Percentiles rank a stretch among this genome's conserved stretches.
Conservation (phyloP, 2,329 filamentous ascomycete genomes). For the Colletotrichum sp. region DNA sequence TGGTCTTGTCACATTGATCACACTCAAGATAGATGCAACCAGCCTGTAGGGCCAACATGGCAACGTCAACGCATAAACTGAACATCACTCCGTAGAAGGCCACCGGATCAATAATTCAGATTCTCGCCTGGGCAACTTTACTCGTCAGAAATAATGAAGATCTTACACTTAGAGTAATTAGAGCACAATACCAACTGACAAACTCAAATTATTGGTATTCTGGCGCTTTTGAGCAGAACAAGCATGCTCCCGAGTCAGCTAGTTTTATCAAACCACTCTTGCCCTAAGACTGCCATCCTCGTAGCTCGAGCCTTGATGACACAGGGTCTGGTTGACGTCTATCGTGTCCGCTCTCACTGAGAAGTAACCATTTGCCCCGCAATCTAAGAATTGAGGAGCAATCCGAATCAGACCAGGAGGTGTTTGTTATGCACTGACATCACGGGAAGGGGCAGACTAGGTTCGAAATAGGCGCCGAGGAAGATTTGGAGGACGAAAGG, state of each 20-base stretch:
- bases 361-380: too few relatives aligned
- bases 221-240: not conserved
- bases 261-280: not conserved
- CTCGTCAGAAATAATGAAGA: not conserved
- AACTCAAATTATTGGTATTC: not conserved
- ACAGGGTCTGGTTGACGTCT: not conserved
- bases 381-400: too few relatives aligned
- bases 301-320: not conserved
- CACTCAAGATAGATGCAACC: not conserved
- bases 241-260: not conserved
- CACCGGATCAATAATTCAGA: too few relatives aligned
- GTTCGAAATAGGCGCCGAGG: too few relatives aligned
- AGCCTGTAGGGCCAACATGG: accelerated
- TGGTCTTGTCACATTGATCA: not conserved
- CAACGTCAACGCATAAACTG: not conserved
- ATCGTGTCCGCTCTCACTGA: too few relatives aligned
- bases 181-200: not conserved
- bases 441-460: too few relatives aligned
- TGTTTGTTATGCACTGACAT: too few relatives aligned
- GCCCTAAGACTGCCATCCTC: not conserved
- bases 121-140: not conserved
- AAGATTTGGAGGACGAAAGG: too few relatives aligned
- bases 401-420: too few relatives aligned
- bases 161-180: not conserved
- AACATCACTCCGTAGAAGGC: accelerated